Evolutionary conservation across 2,329 filamentous ascomycete species (phyloP).

Genomic region (Xylaria sp.): DNA sequence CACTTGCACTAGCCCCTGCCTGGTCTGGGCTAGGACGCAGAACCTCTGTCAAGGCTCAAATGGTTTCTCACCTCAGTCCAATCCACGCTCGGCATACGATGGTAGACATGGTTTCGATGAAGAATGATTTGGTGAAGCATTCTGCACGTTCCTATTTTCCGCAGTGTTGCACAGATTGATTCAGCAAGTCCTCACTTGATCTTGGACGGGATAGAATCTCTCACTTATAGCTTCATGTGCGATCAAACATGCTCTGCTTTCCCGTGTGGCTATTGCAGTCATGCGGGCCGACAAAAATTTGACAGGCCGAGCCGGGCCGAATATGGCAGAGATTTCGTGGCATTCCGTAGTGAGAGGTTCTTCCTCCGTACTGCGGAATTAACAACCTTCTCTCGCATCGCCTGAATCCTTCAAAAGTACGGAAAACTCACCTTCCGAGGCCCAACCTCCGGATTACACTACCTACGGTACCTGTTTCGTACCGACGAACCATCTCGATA

Average conservation of each 20-base stretch:
- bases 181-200: too few relatives aligned
- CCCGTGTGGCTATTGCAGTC: background rate
- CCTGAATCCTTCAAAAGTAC: background rate
- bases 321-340: background rate
- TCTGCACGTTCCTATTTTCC: background rate
- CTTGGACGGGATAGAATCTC: too few relatives aligned
- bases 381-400: background rate
- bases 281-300: background rate
- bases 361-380: background rate
- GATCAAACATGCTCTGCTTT: too few relatives aligned
- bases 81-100: too few relatives aligned
- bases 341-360: background rate
- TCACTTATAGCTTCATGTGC: too few relatives aligned
- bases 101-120: too few relatives aligned
- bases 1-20: background rate
- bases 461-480: background rate
- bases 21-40: background rate
- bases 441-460: background rate
- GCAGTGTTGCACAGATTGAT: too few relatives aligned
- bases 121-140: background rate
- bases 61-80: too few relatives aligned
- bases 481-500: background rate
- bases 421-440: too few relatives aligned
- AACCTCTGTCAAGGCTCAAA: background rate
- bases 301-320: background rate